A percentile compares a stretch with the other conserved stretches of the same genome.
phyloP scores from a whole-genome alignment of 2,329 filamentous ascomycete genomes.

The Penicillium sp. region DNA sequence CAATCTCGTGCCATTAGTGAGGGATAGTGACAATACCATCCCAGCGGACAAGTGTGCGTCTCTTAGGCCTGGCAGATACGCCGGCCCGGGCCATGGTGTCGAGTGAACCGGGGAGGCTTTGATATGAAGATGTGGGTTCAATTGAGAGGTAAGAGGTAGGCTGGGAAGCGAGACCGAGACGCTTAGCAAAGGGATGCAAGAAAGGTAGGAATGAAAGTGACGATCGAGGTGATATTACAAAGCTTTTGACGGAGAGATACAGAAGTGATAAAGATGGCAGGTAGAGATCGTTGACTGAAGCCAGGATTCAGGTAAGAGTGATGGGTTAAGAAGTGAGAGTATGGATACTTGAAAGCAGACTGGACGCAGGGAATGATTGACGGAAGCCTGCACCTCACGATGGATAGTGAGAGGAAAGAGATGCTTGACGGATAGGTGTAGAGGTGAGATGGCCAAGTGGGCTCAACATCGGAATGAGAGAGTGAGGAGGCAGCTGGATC shows the following conservation, averaged over 20 bases:
- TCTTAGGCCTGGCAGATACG: slow-evolving; percentile 29
- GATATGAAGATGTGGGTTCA: not conserved
- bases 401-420: not conserved
- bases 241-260: no score
- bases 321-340: no score
- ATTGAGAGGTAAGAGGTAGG: not conserved
- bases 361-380: not conserved
- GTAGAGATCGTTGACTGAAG: no score
- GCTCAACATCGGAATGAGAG: not conserved
- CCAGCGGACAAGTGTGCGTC: slow-evolving; percentile 49
- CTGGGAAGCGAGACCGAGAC: no score
- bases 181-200: no score
- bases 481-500: not conserved
- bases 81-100: not conserved
- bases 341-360: no score
- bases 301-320: no score
- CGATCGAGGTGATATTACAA: no score
- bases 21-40: slow-evolving; percentile 36
- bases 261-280: no score
- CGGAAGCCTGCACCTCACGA: not conserved
- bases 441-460: not conserved
- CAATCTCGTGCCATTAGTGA: not conserved
- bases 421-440: not conserved
- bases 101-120: not conserved
- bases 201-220: no score